Evolutionary conservation across 140 eudicot genomes (phyloP), one percentile per base, ranked within the genome.

Genomic region (Ambrosia hybrid): DNA sequence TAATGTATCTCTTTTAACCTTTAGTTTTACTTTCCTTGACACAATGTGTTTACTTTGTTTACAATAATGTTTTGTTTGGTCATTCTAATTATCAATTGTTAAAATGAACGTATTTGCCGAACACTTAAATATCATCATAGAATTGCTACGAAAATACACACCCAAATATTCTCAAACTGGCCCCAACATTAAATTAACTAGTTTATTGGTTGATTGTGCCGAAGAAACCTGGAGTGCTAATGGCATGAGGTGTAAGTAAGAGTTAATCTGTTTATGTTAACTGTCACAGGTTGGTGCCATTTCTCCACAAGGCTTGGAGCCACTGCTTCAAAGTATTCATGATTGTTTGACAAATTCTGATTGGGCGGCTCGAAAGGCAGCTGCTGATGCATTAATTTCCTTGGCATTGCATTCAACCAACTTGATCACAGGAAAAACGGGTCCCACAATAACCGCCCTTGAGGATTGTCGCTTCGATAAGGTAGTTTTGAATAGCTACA

Each of bases 351-450:
- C 77, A 72, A 93, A 86, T 78, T 36, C 96, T 56, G 98, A 93
- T 72, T 93, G 97, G 97, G 91, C 98, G 38, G 87, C 98, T 12
- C 89, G 98, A 14, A 93, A 93, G 82, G 97, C 98, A 51, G 98
- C 98, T 16, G 97, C 96, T 58, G 98, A 93, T 41, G 76, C 96
- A 60, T 83, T 93, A 64, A 84, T 33, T 79, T 89, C 88, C 41
- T 77, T 93, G 30, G 95, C 96, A 46, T 68, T 76, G 74, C 81
- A 87, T 76, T 82, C 98, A 10, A 80, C 86, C 74, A 85, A 84
- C 77, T 75, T 93, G 76, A 73, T 85, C 43, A 71, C 80, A 34
- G 98, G 83, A 61, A 78, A 76, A 63, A 73, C 83, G 0, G 71
- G 74, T 66, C 81, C 88, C 69, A 93, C 96, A 36, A 65, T 93